Conservation (phyloP, 306 rosid species). For the Chamaecrista fasciculata region DNA sequence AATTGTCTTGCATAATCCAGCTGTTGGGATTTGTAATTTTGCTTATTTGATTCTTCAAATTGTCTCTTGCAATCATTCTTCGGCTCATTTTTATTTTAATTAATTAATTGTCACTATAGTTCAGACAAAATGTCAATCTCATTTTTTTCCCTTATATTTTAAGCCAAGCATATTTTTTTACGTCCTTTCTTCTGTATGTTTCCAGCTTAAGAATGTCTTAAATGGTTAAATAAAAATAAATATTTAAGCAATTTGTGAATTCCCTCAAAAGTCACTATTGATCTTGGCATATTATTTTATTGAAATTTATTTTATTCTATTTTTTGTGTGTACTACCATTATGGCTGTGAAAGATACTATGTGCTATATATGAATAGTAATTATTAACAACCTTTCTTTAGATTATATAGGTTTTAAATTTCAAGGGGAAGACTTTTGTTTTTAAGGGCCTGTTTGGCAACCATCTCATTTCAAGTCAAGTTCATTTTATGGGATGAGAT, state of each 20-base stretch:
- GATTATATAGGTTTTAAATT: no score
- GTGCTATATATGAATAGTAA: no score
- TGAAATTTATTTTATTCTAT: no score
- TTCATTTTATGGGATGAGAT: no score
- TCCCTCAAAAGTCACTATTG: background rate
- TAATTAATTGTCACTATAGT: background rate
- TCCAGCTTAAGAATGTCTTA: background rate
- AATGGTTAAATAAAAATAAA: no score
- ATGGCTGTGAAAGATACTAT: background rate
- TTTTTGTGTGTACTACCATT: background rate
- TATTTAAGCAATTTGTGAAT: no score
- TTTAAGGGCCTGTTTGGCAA: no score
- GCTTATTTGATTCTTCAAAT: conserved; percentile 14
- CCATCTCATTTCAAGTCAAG: no score
- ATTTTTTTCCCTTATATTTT: background rate
- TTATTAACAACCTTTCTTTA: no score
- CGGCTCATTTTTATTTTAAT: background rate
- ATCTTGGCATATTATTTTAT: background rate
- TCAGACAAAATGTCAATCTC: background rate
- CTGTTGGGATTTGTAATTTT: conserved; percentile 17
- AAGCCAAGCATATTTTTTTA: background rate
- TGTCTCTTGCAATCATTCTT: background rate
- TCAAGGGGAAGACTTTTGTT: no score
- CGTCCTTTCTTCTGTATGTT: background rate
- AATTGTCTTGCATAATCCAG: background rate